These are phyloP conservation scores for Cystobasidium tubakii DNA, from an alignment of 768 basidiomycete genomes.

Conservation along the genomic window DNA sequence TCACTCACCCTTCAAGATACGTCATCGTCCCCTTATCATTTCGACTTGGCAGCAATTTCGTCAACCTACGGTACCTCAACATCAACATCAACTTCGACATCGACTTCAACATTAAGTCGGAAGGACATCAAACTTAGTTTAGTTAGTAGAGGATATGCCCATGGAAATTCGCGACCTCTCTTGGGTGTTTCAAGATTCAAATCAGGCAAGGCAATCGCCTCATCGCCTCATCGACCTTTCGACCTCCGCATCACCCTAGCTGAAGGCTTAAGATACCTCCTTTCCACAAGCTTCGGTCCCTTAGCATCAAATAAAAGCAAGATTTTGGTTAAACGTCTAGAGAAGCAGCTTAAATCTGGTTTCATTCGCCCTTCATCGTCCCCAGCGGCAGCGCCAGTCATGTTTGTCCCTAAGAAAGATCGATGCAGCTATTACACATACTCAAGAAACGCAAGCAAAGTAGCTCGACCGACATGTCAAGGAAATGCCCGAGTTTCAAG, in stretches of 20 bases:
- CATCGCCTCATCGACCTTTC: neutral
- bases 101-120: too few species aligned
- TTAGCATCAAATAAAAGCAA: neutral
- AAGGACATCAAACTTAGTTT: neutral
- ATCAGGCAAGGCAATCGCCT: neutral
- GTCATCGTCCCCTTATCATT: neutral
- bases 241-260: neutral
- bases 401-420: slow-evolving; percentile 38
- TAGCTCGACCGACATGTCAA: neutral
- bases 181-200: neutral
- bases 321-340: neutral
- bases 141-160: neutral
- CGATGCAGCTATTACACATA: neutral
- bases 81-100: too few species aligned
- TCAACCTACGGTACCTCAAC: too few species aligned
- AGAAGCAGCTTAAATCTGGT: neutral
- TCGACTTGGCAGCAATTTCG: too few species aligned
- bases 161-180: slow-evolving; percentile 4
- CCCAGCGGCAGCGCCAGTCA: slow-evolving; percentile 3
- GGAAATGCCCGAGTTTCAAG: slow-evolving; percentile 2
- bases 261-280: neutral
- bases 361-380: slow-evolving; percentile 8
- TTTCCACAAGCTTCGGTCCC: neutral
- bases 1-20: neutral
- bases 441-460: neutral